A percentile compares a stretch with the other conserved stretches of the same genome.
Evolutionary conservation across 2,329 filamentous ascomycete species (phyloP).

Genomic region (Hypoxylon sp.): DNA sequence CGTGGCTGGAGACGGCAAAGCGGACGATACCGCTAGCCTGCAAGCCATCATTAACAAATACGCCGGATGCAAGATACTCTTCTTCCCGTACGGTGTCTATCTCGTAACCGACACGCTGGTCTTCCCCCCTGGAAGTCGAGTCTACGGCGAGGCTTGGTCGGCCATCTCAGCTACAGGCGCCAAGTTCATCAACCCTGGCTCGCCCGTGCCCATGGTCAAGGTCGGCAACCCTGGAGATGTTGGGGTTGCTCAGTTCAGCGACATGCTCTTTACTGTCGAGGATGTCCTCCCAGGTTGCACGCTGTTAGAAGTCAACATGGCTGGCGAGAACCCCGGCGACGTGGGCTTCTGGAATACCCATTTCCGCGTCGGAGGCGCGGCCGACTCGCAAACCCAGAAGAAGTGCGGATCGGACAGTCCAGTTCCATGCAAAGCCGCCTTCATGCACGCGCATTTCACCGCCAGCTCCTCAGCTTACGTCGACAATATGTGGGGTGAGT

Average conservation of each 20-base stretch:
- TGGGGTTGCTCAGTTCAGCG: slow-evolving; percentile 63
- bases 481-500: slow-evolving; percentile 66
- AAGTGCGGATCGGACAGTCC: slow-evolving; percentile 53
- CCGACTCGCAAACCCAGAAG: slow-evolving; percentile 54
- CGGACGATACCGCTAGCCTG: slow-evolving; percentile 52
- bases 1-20: slow-evolving; percentile 58
- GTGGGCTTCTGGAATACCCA: slow-evolving; percentile 64
- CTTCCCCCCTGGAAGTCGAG: slow-evolving; percentile 61
- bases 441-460: slow-evolving; percentile 63
- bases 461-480: slow-evolving; percentile 62
- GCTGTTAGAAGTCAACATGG: slow-evolving; percentile 64
- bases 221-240: slow-evolving; percentile 65
- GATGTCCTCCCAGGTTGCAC: slow-evolving; percentile 58
- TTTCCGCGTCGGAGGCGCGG: slow-evolving; percentile 61
- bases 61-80: slow-evolving; percentile 55
- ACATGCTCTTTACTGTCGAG: slow-evolving; percentile 65
- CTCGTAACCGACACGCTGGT: slow-evolving; percentile 60
- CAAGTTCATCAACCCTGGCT: slow-evolving; percentile 57
- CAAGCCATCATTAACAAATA: slow-evolving; percentile 51
- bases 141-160: slow-evolving; percentile 69
- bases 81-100: slow-evolving; percentile 60
- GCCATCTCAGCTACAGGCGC: slow-evolving; percentile 62
- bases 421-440: slow-evolving; percentile 60
- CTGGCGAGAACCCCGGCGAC: slow-evolving; percentile 59
- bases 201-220: slow-evolving; percentile 36